phyloP scores from a whole-genome alignment of 192 early-diverging fungal species.

The Coemansia sp. region DNA sequence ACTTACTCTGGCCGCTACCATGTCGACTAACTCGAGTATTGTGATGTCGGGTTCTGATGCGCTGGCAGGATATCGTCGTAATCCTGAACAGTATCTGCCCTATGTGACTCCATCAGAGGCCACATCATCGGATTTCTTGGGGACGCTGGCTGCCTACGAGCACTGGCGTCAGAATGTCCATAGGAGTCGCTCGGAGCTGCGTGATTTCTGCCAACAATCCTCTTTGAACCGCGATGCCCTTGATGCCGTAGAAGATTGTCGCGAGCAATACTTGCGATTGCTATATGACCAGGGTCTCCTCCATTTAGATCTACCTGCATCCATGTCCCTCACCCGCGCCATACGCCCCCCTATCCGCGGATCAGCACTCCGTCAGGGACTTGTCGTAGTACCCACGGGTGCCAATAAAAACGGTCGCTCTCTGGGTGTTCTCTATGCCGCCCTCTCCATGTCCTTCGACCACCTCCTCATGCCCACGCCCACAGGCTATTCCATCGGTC shows the following conservation, averaged over 20 bases:
- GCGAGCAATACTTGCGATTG: constrained; percentile 31
- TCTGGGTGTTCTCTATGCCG: constrained; percentile 23
- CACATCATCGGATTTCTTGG: constrained; percentile 23
- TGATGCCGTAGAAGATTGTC: constrained; percentile 28
- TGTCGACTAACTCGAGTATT: constrained; percentile 20
- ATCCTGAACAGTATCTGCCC: not conserved
- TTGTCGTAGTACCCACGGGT: constrained; percentile 7
- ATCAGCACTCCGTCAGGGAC: not conserved
- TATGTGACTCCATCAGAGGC: not conserved
- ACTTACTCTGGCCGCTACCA: constrained; percentile 66
- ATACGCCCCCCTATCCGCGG: not conserved
- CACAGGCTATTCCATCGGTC: constrained; percentile 9
- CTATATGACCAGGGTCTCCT: constrained; percentile 15
- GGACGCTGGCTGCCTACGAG: constrained; percentile 15
- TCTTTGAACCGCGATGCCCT: constrained; percentile 16
- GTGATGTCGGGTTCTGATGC: not conserved
- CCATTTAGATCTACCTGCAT: not conserved
- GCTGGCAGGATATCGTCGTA: constrained; percentile 3
- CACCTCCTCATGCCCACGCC: constrained; percentile 19
- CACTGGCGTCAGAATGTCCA: constrained; percentile 14
- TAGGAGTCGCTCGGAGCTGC: not conserved
- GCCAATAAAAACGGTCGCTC: constrained; percentile 7
- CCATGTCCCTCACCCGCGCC: not conserved
- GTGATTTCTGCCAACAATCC: constrained; percentile 6
- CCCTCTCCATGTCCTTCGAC: constrained; percentile 20